Percentiles rank a stretch among this genome's conserved stretches.
phyloP scores from a whole-genome alignment of 2,329 filamentous ascomycete genomes.

The Emericellopsis atlantica region DNA sequence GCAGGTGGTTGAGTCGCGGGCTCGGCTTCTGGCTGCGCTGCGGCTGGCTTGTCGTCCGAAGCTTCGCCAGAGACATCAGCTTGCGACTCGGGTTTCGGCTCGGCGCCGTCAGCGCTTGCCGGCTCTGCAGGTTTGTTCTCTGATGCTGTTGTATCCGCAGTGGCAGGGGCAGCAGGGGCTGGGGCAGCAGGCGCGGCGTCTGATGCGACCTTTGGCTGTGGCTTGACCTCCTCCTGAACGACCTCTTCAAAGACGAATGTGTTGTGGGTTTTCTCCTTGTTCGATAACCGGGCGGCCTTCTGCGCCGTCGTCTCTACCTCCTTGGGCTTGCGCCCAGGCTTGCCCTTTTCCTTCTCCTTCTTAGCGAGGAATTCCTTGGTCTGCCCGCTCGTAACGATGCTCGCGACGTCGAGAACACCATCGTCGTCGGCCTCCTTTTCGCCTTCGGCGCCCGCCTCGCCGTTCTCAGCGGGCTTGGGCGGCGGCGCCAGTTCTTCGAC shows the following conservation, averaged over 20 bases:
- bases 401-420: constrained; percentile 73
- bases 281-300: constrained; percentile 51
- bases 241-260: constrained; percentile 65
- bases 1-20: no score
- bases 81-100: constrained; percentile 12
- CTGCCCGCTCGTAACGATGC: constrained; percentile 69
- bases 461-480: constrained; percentile 18
- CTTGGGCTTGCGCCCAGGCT: constrained; percentile 37
- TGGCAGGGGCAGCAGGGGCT: not conserved
- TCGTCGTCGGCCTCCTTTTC: constrained; percentile 42
- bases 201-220: constrained; percentile 16
- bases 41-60: constrained; percentile 1
- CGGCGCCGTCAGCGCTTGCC: constrained; percentile 7
- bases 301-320: constrained; percentile 38
- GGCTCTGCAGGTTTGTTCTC: constrained; percentile 1
- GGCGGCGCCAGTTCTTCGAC: constrained; percentile 14
- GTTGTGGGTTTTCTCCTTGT: constrained; percentile 57
- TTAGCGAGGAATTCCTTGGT: constrained; percentile 73
- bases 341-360: constrained; percentile 72
- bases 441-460: constrained; percentile 17
- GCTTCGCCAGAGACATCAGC: no score
- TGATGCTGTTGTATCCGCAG: not conserved
- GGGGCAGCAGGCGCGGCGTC: constrained; percentile 10
- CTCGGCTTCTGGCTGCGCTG: constrained; percentile 10
- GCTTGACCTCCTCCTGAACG: constrained; percentile 37